phyloP scores from a whole-genome alignment of 2,329 filamentous ascomycete genomes.

The Annulohypoxylon truncatum region DNA sequence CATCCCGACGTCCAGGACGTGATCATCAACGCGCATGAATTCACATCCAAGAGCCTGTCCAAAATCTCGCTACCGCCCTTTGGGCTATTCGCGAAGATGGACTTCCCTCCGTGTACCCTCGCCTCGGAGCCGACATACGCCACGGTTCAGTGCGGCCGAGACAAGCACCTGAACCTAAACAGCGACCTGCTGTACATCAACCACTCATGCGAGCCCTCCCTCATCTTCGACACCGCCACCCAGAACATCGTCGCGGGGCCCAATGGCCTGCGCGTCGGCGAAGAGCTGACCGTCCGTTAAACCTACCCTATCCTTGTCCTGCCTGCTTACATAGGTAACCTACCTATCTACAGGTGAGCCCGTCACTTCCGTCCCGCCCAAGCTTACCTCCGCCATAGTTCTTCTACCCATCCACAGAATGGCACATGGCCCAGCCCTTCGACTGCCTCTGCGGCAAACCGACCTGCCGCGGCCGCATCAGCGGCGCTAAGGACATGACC shows the following conservation, averaged over 20 bases:
- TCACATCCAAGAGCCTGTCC: slow-evolving; percentile 70
- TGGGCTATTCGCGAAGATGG: slow-evolving; percentile 73
- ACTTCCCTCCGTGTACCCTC: slow-evolving; percentile 71
- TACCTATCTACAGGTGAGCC: slow-evolving; percentile 20
- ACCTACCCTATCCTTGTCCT: slow-evolving; percentile 1
- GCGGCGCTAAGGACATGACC: slow-evolving; percentile 71
- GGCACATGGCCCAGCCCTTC: slow-evolving; percentile 79
- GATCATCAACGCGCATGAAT: slow-evolving; percentile 63
- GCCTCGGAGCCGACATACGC: slow-evolving; percentile 69
- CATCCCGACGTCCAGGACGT: slow-evolving; percentile 70
- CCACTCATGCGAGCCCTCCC: slow-evolving; percentile 73
- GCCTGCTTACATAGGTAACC: not conserved
- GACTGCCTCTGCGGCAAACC: slow-evolving; percentile 70
- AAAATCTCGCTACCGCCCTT: slow-evolving; percentile 68
- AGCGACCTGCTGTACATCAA: slow-evolving; percentile 76
- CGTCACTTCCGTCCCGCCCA: slow-evolving; percentile 29
- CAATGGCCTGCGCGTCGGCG: slow-evolving; percentile 64
- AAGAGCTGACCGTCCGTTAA: slow-evolving; percentile 66
- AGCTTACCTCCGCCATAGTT: slow-evolving; percentile 57
- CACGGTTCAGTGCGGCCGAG: slow-evolving; percentile 69
- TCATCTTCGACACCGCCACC: slow-evolving; percentile 71
- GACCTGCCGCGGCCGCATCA: slow-evolving; percentile 70
- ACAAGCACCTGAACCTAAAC: slow-evolving; percentile 71
- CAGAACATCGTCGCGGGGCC: slow-evolving; percentile 69
- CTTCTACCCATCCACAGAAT: slow-evolving; percentile 82